Base-by-base conservation (phyloP, 352 stramenopile genomes). In the Plasmopara halstedii region DNA sequence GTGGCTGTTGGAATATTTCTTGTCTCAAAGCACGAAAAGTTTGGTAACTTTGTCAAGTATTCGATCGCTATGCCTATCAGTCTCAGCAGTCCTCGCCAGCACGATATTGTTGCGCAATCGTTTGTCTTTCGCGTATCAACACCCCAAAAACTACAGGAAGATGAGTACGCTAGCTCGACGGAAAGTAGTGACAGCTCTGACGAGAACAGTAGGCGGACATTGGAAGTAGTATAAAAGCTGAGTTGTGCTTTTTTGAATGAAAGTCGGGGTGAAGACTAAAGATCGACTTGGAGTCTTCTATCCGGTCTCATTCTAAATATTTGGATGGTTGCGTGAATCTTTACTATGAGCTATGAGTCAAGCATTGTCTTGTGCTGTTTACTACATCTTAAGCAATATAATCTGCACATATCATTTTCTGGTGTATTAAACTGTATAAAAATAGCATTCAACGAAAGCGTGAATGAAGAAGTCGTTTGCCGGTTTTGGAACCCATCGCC, bases 21-120 rank as follows among this genome's bases (percentile, higher is more conserved):
- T 3, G 67, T 93, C 21, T 84, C 82, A 18, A 93, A 93, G 61
- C 82, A 93, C 55, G 67, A 93, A 59, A 93, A 93, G 60, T 90
- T 90, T 37, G 82, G 82, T 50, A 90, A 89, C 60, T 71, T 75
- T 50, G 70, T 93, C 64, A 93, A 93, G 67, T 93, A 93, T 64
- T 85, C 76, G 34, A 75, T 93, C 52, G 82, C 82, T 6, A 89
- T 93, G 82, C 82, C 82, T 21, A 85, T 93, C 58, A 88, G 73
- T 32, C 64, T 93, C 42, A 90, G 82, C 75, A 85, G 67, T 33
- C 78, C 79, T 14, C 76, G 78, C 9, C 78, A 93, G 54, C 76
- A 90, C 51, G 79, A 90, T 53, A 93, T 93, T 49, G 82, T 93
- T 34, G 82, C 82, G 20, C 82, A 93, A 62, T 93, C 82, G 43